These are phyloP conservation scores for Leishmania aethiopica DNA, from an alignment of 208 protist species.

Conservation along the genomic window DNA sequence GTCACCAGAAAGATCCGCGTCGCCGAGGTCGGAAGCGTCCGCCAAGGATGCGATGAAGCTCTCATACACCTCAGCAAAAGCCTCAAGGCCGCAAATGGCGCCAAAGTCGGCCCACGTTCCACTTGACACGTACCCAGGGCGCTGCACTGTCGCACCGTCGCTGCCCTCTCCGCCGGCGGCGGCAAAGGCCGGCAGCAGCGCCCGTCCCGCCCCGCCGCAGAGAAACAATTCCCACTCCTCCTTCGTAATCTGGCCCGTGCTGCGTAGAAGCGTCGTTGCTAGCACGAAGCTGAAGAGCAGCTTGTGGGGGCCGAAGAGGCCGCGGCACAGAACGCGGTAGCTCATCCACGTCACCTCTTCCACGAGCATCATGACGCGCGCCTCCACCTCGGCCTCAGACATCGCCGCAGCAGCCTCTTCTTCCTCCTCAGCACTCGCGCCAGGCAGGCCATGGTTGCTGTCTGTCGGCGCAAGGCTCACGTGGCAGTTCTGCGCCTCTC, in stretches of 20 bases:
- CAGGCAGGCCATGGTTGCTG: neutral
- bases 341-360: slow-evolving; percentile 83
- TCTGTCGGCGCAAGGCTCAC: neutral
- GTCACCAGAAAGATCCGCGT: neutral
- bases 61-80: slow-evolving; percentile 83
- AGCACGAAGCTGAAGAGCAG: slow-evolving; percentile 94
- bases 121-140: slow-evolving; percentile 86
- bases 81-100: slow-evolving; percentile 69
- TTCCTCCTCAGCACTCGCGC: slow-evolving; percentile 17
- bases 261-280: slow-evolving; percentile 75
- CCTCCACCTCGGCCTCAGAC: slow-evolving; percentile 43
- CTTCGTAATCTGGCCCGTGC: slow-evolving; percentile 49
- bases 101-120: slow-evolving; percentile 94
- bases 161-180: slow-evolving; percentile 22
- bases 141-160: slow-evolving; percentile 30
- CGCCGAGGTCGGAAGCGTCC: neutral
- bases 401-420: slow-evolving; percentile 17
- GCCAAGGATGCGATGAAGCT: slow-evolving; percentile 57
- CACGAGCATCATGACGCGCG: slow-evolving; percentile 73
- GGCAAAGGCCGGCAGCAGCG: slow-evolving; percentile 29
- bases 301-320: slow-evolving; percentile 95
- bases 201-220: slow-evolving; percentile 69
- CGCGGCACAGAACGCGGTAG: slow-evolving; percentile 93
- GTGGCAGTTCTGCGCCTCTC: slow-evolving; percentile 1
- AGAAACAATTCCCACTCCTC: slow-evolving; percentile 90